Evolutionary conservation across 208 protist genomes (phyloP), one percentile per base, ranked within the genome.

Genomic region (Leishmania amazonensis): DNA sequence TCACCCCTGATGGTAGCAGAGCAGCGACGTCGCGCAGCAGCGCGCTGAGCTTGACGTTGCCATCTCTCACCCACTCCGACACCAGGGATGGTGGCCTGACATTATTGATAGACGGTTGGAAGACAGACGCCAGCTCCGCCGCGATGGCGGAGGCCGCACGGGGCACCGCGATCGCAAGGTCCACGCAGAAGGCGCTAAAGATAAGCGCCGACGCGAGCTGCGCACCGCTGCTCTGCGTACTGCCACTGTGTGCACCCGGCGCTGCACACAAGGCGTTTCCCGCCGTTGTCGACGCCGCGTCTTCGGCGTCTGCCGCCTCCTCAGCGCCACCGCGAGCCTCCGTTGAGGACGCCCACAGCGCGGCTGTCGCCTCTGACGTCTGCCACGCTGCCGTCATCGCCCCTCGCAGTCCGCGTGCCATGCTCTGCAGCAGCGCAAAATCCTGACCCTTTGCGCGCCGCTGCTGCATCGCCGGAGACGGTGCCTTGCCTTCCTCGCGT

Each of bases 391-490:
- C 68, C 13, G 74, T 57, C 54, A 75, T 78, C 15, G 72, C 73
- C 28, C 51, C 79, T 9, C 82, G 79, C 57, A 86, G 60, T 15
- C 79, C 79, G 2, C 74, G 76, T 24, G 62, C 67, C 75, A 93
- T 79, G 54, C 89, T 90, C 57, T 84, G 82, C 57, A 92, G 84
- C 8, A 96, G 83, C 7, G 90, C 87, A 57, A 88, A 93, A 21
- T 70, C 60, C 21, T 74, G 49, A 1, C 89, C 88, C 38, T 85
- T 87, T 13, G 71, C 62, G 9, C 89, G 91, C 47, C 86, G 83
- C 45, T 83, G 85, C 80, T 78, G 83, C 75, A 94, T 79, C 8
- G 75, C 83, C 17, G 81, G 13, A 4, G 93, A 94, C 17, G 89
- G 81, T n/a, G 49, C 47, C 21, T 21, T 24, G 3, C 80, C 57